These are phyloP conservation scores for Astragalus membranaceus DNA, from an alignment of 306 rosid genomes.

Conservation along the genomic window DNA sequence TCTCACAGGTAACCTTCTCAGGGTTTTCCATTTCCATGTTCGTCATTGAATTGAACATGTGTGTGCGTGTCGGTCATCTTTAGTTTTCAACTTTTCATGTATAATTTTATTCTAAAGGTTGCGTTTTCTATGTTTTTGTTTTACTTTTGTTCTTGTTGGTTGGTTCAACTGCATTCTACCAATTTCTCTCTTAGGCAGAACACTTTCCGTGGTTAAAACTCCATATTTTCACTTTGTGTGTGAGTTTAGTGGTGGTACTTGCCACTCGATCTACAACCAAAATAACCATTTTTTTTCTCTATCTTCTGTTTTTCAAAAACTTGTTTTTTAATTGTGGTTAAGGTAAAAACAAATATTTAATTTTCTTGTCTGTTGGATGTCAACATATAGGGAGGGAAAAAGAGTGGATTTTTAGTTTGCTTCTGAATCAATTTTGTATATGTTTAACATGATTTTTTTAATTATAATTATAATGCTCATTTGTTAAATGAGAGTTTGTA, in stretches of 20 bases:
- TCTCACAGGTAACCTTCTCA: background rate
- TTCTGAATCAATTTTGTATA: background rate
- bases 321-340: background rate
- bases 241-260: too few species aligned
- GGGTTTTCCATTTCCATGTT: background rate
- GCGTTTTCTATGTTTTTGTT: background rate
- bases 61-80: slow-evolving; percentile 12
- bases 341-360: background rate
- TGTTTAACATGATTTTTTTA: background rate
- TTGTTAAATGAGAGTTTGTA: background rate
- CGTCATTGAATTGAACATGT: background rate
- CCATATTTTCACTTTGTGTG: too few species aligned
- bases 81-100: background rate
- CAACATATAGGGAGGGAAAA: background rate
- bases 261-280: too few species aligned
- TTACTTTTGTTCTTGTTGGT: slow-evolving; percentile 8
- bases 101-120: background rate
- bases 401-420: background rate
- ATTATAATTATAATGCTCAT: background rate
- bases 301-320: too few species aligned
- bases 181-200: too few species aligned
- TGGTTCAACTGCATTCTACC: too few species aligned
- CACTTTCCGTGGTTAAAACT: too few species aligned
- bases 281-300: too few species aligned
- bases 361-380: background rate